Percentiles rank a stretch among this genome's conserved stretches.
These are phyloP conservation scores for Pseudonectria foliicola DNA, from an alignment of 2,329 filamentous ascomycete species.

Conservation along the genomic window DNA sequence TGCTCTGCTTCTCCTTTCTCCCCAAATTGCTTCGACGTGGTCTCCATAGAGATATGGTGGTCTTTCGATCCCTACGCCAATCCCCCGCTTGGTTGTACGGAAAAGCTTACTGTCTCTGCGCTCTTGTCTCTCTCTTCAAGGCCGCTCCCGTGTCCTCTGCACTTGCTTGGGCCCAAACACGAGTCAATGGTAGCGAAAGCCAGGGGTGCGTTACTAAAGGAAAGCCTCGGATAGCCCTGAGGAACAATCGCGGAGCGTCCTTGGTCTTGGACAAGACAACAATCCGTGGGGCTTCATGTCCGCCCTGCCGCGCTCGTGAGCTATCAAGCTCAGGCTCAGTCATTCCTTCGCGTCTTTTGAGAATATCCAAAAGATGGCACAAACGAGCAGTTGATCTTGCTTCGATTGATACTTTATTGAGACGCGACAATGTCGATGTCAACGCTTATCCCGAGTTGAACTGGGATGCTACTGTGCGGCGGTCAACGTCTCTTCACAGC, in stretches of 20 bases:
- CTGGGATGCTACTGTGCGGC: slow-evolving; percentile 13
- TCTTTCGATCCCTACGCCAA: slow-evolving; percentile 14
- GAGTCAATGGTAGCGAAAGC: slow-evolving; percentile 1
- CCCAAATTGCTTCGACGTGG: too few species aligned
- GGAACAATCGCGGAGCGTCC: too few species aligned
- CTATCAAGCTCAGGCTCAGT: rapidly evolving
- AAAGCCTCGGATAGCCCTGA: too few species aligned
- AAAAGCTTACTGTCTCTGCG: slow-evolving; percentile 17
- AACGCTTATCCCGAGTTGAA: slow-evolving; percentile 12
- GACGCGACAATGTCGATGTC: slow-evolving; percentile 9
- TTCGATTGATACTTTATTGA: slow-evolving; percentile 6
- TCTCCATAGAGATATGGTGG: slow-evolving; percentile 9
- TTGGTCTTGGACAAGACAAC: neutral
- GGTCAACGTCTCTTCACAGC: slow-evolving; percentile 7
- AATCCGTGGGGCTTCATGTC: neutral
- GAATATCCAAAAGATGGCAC: slow-evolving; percentile 11
- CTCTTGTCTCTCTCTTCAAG: slow-evolving; percentile 14
- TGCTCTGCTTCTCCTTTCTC: too few species aligned
- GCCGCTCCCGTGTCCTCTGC: slow-evolving; percentile 13
- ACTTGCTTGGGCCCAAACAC: slow-evolving; percentile 3
- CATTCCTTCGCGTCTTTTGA: neutral
- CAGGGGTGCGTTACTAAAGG: too few species aligned
- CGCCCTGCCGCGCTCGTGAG: too few species aligned
- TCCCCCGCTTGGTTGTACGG: slow-evolving; percentile 17
- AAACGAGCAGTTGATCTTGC: slow-evolving; percentile 10